These are phyloP conservation scores for Corrigiola litoralis DNA, from an alignment of 179 eudicot genomes.

Conservation along the genomic window DNA sequence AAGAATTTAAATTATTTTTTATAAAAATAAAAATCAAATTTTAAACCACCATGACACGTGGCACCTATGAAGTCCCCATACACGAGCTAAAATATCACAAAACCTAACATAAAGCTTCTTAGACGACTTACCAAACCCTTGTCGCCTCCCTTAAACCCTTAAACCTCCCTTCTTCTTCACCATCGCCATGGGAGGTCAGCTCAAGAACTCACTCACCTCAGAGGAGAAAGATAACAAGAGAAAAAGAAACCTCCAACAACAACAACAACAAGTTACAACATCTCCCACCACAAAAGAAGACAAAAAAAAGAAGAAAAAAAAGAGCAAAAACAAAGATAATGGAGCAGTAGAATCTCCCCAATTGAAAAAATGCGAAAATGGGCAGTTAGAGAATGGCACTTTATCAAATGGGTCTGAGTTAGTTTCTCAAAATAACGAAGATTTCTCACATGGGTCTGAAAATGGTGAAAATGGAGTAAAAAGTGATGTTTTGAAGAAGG, in stretches of 20 bases:
- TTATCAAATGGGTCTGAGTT: constrained; percentile 14
- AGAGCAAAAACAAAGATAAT: constrained; percentile 22
- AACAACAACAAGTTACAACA: not conserved
- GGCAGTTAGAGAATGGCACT: constrained; percentile 18
- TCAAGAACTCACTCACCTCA: constrained; percentile 13
- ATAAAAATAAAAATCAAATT: too few species aligned
- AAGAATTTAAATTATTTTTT: too few species aligned
- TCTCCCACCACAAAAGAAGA: not conserved
- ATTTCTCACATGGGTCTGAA: constrained; percentile 14
- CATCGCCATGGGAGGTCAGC: constrained; percentile 24
- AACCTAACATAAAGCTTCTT: not conserved
- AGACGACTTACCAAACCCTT: constrained; percentile 13
- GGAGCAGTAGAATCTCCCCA: constrained; percentile 15
- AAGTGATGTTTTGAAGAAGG: constrained; percentile 12
- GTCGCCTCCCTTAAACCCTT: constrained; percentile 13
- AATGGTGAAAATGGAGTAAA: constrained; percentile 15
- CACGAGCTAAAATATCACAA: too few species aligned
- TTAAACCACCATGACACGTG: too few species aligned
- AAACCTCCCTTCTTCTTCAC: constrained; percentile 2
- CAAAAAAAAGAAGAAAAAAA: constrained; percentile 42
- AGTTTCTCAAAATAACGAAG: constrained; percentile 22
- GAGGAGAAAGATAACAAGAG: constrained; percentile 36
- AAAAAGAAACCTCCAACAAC: constrained; percentile 43
- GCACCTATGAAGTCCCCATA: too few species aligned
- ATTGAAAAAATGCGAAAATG: constrained; percentile 15